Base-by-base conservation (phyloP, 2,329 filamentous ascomycete genomes). In the Penicillium hordei region DNA sequence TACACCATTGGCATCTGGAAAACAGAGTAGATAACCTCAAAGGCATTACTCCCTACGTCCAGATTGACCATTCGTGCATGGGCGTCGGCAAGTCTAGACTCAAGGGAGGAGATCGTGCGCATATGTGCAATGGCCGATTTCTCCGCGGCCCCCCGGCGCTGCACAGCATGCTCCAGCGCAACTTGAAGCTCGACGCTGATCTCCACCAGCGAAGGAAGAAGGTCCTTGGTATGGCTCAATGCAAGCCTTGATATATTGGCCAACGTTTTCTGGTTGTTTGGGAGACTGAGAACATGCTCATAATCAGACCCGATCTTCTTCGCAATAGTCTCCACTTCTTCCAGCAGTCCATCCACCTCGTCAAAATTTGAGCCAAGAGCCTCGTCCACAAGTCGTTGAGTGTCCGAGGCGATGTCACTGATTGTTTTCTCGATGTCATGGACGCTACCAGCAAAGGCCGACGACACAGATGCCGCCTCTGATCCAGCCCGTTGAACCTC, bases 231-330 rank as follows among this genome's bases (percentile, higher is more conserved):
- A 65, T 88, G 86, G 25, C 83, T 77, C 17, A 87, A 76, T 19
- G 86, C 86, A 75, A 87, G 85, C 67, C 87, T 85, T 13, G 85
- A 87, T 15, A 84, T 82, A 61, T 83, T 83, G 7, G 83, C 79
- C 39, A 86, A 76, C 5, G 84, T 82, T 65, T 87, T 88, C n/a
- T 87, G 79, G 40, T 87, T 87, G 62, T 85, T 85, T 1, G 85
- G 79, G 61, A 92, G 87, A 6, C 83, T 82, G 44, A 91, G 79
- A 12, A 91, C 86, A 63, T 90, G 88, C 65, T 92, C 88, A 69
- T 91, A 90, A 74, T 97, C 94, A 6, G 88, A 90, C 48, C 88
- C 86, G 49, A 99, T 89, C 75, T 97, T 97, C 67, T 87, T 91
- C 51, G 88, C 87, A 55, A 97, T 82, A 0, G 90, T 89, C 70